Percentiles rank a stretch among this genome's conserved stretches.
phyloP scores from a whole-genome alignment of 345 rosid species.

The Salix dunnii region DNA sequence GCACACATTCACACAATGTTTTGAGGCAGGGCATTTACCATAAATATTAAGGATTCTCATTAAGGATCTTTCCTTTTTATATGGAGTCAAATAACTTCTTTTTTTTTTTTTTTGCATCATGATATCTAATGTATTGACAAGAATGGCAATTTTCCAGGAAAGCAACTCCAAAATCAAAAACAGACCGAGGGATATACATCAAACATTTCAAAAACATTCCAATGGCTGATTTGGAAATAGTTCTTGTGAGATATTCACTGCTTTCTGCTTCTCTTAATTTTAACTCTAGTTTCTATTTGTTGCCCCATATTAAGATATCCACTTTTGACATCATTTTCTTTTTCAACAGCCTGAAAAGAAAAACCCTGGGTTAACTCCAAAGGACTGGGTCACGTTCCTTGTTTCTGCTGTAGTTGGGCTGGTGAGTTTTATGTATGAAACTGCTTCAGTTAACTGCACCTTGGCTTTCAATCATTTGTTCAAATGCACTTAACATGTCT shows the following conservation, averaged over 20 bases:
- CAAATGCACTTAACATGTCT: constrained; percentile 8
- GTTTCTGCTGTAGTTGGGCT: constrained; percentile 88
- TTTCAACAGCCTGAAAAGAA: constrained; percentile 88
- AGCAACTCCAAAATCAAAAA: constrained; percentile 50
- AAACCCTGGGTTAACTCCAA: constrained; percentile 93
- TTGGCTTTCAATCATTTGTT: not conserved
- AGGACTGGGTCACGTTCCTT: constrained; percentile 97
- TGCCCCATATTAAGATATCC: not conserved
- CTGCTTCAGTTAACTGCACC: not conserved
- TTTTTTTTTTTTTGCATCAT: not conserved
- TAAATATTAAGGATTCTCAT: not conserved
- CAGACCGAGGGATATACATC: constrained; percentile 69
- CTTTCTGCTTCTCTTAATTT: constrained; percentile 15
- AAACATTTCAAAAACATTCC: constrained; percentile 98
- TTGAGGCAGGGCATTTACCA: not conserved
- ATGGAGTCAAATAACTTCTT: not conserved
- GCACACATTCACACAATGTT: not conserved
- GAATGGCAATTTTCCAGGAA: constrained; percentile 38
- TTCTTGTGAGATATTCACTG: constrained; percentile 63
- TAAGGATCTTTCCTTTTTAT: too few species aligned
- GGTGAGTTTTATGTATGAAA: constrained; percentile 45
- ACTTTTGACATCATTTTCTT: constrained; percentile 11
- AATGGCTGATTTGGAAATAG: constrained; percentile 99
- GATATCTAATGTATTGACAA: not conserved
- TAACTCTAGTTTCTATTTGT: not conserved